phyloP scores from a whole-genome alignment of 345 rosid genomes.

The Alliaria petiolata region DNA sequence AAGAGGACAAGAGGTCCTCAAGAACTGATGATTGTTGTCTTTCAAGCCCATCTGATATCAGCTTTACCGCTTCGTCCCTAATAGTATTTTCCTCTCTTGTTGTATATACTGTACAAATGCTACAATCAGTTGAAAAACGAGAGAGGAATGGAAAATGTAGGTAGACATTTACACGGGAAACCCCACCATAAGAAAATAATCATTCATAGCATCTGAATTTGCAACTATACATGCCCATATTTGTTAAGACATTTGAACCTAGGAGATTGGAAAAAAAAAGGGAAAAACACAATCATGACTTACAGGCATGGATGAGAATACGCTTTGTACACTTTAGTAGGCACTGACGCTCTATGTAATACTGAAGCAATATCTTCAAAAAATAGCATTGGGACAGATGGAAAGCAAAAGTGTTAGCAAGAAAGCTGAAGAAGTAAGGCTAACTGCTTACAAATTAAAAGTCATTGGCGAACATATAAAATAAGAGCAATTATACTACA shows the following conservation, averaged over 20 bases:
- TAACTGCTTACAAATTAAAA: neutral
- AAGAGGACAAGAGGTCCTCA: conserved; percentile 53
- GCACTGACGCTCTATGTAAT: conserved; percentile 91
- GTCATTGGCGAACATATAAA: neutral
- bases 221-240: neutral
- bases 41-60: conserved; percentile 86
- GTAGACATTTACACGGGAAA: neutral
- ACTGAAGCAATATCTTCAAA: conserved; percentile 67
- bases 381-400: conserved; percentile 11
- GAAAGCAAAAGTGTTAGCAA: conserved; percentile 5
- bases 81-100: conserved; percentile 41
- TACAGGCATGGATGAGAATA: conserved; percentile 78
- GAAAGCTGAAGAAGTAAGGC: neutral
- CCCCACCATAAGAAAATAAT: neutral
- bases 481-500: neutral
- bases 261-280: neutral
- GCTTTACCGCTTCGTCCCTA: conserved; percentile 48
- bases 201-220: neutral
- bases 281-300: conserved; percentile 25
- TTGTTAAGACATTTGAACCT: neutral
- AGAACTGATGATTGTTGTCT: conserved; percentile 52
- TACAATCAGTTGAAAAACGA: neutral
- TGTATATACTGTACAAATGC: conserved; percentile 52
- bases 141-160: neutral
- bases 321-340: conserved; percentile 79